Conservation (phyloP, 805 yeast species). For the Saturnispora gosingensis region DNA sequence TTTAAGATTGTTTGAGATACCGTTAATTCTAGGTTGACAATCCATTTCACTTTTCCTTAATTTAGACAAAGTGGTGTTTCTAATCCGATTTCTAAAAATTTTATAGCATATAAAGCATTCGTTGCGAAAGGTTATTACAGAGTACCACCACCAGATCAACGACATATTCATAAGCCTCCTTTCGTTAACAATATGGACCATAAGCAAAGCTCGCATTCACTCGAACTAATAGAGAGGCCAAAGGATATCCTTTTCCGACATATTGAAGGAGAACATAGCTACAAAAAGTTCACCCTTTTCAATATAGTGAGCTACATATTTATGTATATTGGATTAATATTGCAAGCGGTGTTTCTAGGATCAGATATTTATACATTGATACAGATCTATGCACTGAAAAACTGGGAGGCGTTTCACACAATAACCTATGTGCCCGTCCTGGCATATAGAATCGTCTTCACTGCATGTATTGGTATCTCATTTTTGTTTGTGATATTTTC, state of each 20-base stretch:
- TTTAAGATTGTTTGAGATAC: neutral
- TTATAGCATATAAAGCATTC: neutral
- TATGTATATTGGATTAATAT: conserved; percentile 32
- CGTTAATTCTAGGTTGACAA: neutral
- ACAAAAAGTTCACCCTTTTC: conserved; percentile 30
- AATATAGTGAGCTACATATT: conserved; percentile 37
- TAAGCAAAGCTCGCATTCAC: neutral
- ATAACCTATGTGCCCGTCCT: conserved; percentile 26
- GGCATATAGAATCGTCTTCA: conserved; percentile 26
- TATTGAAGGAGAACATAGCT: conserved; percentile 24
- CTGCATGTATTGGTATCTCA: conserved; percentile 69
- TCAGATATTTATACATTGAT: conserved; percentile 76
- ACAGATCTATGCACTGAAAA: conserved; percentile 60
- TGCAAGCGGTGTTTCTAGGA: conserved; percentile 45
- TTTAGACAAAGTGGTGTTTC: neutral
- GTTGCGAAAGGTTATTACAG: neutral
- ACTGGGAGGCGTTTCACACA: conserved; percentile 26
- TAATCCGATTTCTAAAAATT: neutral
- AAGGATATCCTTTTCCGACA: conserved; percentile 8
- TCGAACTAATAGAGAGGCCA: neutral
- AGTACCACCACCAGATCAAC: neutral
- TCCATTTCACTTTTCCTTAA: neutral
- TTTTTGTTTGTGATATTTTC: conserved; percentile 49
- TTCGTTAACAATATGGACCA: neutral
- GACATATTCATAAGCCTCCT: neutral